Evolutionary conservation across 176 grass and related monocot species (phyloP), one percentile per base, ranked within the genome.

Genomic region (Oryza officinalis): DNA sequence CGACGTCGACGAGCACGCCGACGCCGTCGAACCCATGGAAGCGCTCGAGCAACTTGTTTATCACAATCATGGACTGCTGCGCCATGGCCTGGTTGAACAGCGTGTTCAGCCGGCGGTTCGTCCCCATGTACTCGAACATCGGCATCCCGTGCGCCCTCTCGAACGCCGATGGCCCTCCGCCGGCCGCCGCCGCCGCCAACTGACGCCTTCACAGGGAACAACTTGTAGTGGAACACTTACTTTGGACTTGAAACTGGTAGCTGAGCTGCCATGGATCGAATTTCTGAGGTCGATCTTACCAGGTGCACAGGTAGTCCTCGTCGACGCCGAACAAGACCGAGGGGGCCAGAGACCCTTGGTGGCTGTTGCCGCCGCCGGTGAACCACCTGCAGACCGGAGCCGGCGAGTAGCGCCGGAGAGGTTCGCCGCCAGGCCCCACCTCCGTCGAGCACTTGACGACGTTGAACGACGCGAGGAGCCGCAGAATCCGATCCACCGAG

Each of bases 81-180:
- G 76, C 84, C 84, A 87, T 90, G 44, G 43, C 87, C 4, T 85
- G 70, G n/a, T 93, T 85, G 87, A 93, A 93, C 74, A 87, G 40
- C 13, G 2, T 46, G 14, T 57, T 87, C 33, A 90, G 46, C 1
- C 72, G 76, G 8, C 17, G 26, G 38, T 87, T 85, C 13, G 65
- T 78, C 18, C 6, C 87, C 2, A 85, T 7, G 71, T 87, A 93
- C 32, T 93, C 84, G 25, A 82, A 93, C 10, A 67, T 61, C 15
- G 87, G 71, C 84, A 70, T 72, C 23, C 84, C 87, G 20, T 93
- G 71, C 0, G 87, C 87, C 27, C 78, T 90, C 52, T 90, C 81
- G 72, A 93, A 90, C 8, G 84, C 80, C 25, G 76, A 45, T 2
- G 2, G 5, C n/a, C 22, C 35, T 0, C 87, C 81, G 0, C 50